Evolutionary conservation across 108 stramenopile genomes (phyloP), one percentile per base, ranked within the genome.

Genomic region (Chaetoceros muelleri): DNA sequence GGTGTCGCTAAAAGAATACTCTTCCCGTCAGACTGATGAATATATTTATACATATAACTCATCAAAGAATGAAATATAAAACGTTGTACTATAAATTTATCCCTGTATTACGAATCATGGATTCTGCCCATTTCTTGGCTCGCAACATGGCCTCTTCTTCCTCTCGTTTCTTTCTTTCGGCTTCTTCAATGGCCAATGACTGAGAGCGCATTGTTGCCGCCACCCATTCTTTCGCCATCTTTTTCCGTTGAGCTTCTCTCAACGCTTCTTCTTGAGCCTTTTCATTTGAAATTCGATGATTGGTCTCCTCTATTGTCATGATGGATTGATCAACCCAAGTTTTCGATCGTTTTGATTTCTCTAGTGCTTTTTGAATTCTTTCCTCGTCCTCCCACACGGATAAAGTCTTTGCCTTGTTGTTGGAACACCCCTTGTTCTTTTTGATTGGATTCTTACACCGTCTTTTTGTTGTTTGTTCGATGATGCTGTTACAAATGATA

Each of bases 1-100:
- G 75, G 75, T 5, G 66, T 76, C 1, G 66, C 70, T 8, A 45
- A 66, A 44, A 58, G 62, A 25, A 26, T 76, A 46, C 18, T 70
- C 18, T 18, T 18, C 17, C 18, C 18, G 44, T 17, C 18, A 45
- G 44, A 45, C 18, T 18, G 44, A 45, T 45, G 18, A 18, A 18
- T 18, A 45, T 18, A 18, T 45, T 45, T 17, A 45, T 17, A 18
- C 18, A 18, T 45, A 18, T 45, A n/a, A 45, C 44, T 45, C 17
- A 18, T 45, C 44, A 18, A 45, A 45, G 17, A 45, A 18, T 45
- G 44, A 17, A 45, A 45, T n/a, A n/a, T n/a, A n/a, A n/a, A n/a
- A n/a, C n/a, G n/a, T n/a, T n/a, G n/a, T n/a, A n/a, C n/a, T n/a
- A n/a, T n/a, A n/a, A n/a, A n/a, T n/a, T n/a, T n/a, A n/a, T n/a